Conservation (phyloP, 305 asterid species). For the Lippia alba region DNA sequence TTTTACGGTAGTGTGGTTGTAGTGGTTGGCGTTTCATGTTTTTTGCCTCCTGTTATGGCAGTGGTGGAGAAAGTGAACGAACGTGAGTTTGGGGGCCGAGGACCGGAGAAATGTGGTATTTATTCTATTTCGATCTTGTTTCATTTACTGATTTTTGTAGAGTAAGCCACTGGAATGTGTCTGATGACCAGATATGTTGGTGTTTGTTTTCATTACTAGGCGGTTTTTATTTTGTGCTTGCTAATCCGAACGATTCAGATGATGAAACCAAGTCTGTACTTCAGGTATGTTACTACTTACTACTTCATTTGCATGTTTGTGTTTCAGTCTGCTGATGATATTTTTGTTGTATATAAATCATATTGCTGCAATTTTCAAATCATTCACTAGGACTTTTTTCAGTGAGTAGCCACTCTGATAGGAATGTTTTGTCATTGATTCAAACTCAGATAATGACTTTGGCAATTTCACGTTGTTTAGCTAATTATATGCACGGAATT, state of each 20-base stretch:
- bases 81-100: constrained; percentile 31
- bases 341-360: neutral
- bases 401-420: too few species aligned
- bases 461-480: too few species aligned
- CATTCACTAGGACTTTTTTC: too few species aligned
- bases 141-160: neutral
- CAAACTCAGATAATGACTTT: too few species aligned
- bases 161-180: neutral
- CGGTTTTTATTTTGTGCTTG: constrained; percentile 56
- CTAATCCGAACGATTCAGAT: constrained; percentile 69
- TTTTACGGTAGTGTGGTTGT: neutral
- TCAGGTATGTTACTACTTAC: constrained; percentile 51
- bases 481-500: too few species aligned
- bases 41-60: constrained; percentile 17
- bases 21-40: neutral
- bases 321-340: neutral
- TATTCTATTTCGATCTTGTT: constrained; percentile 11
- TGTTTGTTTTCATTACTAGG: constrained; percentile 42
- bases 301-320: neutral
- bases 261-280: constrained; percentile 57
- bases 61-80: constrained; percentile 50
- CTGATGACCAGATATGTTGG: constrained; percentile 8
- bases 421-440: too few species aligned
- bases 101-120: constrained; percentile 47
- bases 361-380: neutral